Base-by-base conservation (phyloP, 768 basidiomycete species). In the Auriculariales sp. region DNA sequence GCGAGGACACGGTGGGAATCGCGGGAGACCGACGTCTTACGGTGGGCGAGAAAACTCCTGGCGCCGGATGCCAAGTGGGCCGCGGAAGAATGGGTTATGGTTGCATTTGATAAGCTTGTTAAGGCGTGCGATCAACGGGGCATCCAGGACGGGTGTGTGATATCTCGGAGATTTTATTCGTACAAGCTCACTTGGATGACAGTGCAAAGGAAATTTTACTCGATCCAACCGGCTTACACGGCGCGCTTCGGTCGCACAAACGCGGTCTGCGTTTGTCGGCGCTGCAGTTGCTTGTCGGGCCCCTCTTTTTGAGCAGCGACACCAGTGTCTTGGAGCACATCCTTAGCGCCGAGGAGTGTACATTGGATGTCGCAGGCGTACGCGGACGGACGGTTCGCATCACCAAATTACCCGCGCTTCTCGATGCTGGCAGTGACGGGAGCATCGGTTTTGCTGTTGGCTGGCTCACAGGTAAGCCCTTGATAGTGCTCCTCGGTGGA, bases 311-410 rank as follows among this genome's bases (percentile, higher is more conserved):
- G 29, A 58, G 66, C 0, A 61, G 69, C 1, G 60, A 67, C 0
- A 71, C 70, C 35, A 66, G 68, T 11, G 46, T 22, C 17, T 3
- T 24, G 27, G 36, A 33, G 24, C 50, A 30, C 11, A 46, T 28
- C 30, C 22, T 45, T 31, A 82, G 52, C 86, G 82, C 2, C 22
- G 95, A 99, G 60, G 77, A 87, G 52, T 78, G 85, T 3, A 67
- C 84, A 2, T 60, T 95, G 30, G 83, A 91, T 49, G 67, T 83
- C 2, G 77, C 81, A 53, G 86, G 89, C 36, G 83, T 83, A 2
- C 72, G 94, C 30, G 94, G 98, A 58, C 77, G 90, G 36, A 79
- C 88, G 3, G 64, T 94, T 58, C 70, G 80, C 24, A 85, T 94
- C 6, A 24, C 39, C 6, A 44, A 44, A 25, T 25, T 44, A 25